Evolutionary conservation across 768 basidiomycete species (phyloP), one percentile per base, ranked within the genome.

Genomic region (Collybia nuda): DNA sequence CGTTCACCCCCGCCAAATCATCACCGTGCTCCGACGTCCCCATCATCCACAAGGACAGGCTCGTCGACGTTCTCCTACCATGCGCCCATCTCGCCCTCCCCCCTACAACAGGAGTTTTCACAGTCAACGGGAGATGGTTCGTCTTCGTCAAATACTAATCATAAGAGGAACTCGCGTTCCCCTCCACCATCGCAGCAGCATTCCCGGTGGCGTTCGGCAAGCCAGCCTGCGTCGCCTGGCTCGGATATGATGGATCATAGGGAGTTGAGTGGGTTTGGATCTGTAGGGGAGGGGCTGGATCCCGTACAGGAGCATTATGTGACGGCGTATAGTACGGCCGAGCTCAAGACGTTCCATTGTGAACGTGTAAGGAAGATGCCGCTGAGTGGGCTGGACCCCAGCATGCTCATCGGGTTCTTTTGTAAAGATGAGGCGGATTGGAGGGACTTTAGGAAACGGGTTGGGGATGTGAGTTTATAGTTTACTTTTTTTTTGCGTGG

Each of bases 321-420:
- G 18, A 77, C 75, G 0, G 87, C 93, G 8, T 99, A 98, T 65
- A 71, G 79, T 1, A 68, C 79, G 2, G 54, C 75, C 4, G 91
- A 95, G 62, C 71, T 98, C 28, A 81, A 81, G 60, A 96, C 91
- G 11, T 99, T 94, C 74, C 97, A 98, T 67, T 94, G 93, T 65
- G 97, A 99, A n/a, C 84, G 88, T 15, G 88, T 98, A 35, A 78
- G 93, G 63, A 98, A 96, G 81, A 96, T 98, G 90, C 88, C 88
- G 0, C 68, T 98, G 29, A 82, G 84, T 36, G 89, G 88, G 23
- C 72, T 99, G 48, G 97, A 98, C 66, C 97, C 96, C 19, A 97
- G 93, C 59, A 98, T 99, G 97, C 73, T 99, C 6, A 79, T 98
- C 52, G 95, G 95, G 9, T 98, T 99, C 64, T 62, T 98, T 56